Evolutionary conservation across 2,329 filamentous ascomycete genomes (phyloP).

Genomic region (Stylonectria norvegica): DNA sequence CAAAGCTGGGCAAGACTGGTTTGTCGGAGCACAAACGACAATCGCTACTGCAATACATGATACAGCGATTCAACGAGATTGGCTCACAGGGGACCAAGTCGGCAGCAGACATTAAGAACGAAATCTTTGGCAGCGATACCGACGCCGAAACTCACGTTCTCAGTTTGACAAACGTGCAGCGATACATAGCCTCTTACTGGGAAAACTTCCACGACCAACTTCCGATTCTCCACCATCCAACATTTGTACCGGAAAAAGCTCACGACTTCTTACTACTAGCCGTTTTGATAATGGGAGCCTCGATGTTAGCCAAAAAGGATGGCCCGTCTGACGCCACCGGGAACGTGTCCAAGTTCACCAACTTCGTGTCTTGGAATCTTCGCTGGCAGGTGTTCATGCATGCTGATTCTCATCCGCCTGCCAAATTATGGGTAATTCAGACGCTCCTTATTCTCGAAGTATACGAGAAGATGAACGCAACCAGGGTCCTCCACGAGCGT

Average conservation of each 20-base stretch:
- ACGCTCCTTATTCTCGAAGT: constrained; percentile 26
- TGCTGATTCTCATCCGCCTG: constrained; percentile 27
- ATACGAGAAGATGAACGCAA: constrained; percentile 28
- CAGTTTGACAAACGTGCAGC: constrained; percentile 23
- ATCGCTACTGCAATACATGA: constrained; percentile 27
- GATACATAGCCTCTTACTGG: constrained; percentile 28
- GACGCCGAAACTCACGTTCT: constrained; percentile 25
- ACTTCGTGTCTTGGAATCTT: constrained; percentile 28
- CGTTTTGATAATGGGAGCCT: constrained; percentile 28
- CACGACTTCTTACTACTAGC: constrained; percentile 26
- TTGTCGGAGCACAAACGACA: constrained; percentile 28
- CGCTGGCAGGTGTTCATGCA: constrained; percentile 30
- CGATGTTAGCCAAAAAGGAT: constrained; percentile 25
- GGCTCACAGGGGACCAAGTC: constrained; percentile 25
- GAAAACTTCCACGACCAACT: constrained; percentile 28
- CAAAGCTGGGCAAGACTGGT: constrained; percentile 23
- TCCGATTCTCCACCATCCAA: constrained; percentile 25
- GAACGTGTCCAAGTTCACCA: constrained; percentile 28
- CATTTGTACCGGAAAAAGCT: constrained; percentile 26
- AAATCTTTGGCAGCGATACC: constrained; percentile 27
- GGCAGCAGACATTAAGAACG: constrained; percentile 27
- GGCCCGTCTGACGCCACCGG: constrained; percentile 15
- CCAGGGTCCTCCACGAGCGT: constrained; percentile 25
- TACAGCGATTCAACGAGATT: constrained; percentile 28
- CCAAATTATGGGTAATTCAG: constrained; percentile 28